phyloP scores from a whole-genome alignment of 2,329 filamentous ascomycete species.

The Stagonosporopsis cucurbitacearum region DNA sequence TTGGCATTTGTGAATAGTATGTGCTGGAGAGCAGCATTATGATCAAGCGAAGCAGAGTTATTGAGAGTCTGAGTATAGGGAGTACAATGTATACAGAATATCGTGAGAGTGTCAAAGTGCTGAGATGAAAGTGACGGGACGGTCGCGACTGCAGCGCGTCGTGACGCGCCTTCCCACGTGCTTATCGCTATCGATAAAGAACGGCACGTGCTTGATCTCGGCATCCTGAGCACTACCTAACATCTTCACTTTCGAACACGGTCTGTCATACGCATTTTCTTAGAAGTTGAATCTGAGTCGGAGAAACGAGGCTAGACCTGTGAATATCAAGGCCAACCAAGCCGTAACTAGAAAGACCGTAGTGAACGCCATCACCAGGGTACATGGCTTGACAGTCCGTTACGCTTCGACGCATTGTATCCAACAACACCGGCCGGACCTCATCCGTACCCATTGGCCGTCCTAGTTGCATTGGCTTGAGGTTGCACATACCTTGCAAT shows the following conservation, averaged over 20 bases:
- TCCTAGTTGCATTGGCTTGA: background rate
- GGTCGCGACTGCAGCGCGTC: slow-evolving; percentile 18
- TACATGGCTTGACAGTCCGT: background rate
- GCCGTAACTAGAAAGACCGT: background rate
- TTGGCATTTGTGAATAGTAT: slow-evolving; percentile 28
- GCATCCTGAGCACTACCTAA: background rate
- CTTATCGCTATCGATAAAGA: slow-evolving; percentile 17
- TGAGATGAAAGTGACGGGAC: slow-evolving; percentile 7
- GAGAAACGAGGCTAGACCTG: background rate
- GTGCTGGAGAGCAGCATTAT: slow-evolving; percentile 41
- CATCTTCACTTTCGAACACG: background rate
- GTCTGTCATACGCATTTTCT: background rate
- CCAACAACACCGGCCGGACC: background rate
- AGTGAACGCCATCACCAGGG: background rate
- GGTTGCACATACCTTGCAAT: too few relatives aligned
- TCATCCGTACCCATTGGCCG: background rate
- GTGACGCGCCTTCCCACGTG: slow-evolving; percentile 13
- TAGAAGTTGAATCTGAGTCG: background rate
- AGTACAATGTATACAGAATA: background rate
- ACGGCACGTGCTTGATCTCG: slow-evolving; percentile 8
- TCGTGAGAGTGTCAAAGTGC: background rate
- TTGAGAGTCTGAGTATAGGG: background rate
- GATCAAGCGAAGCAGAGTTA: background rate
- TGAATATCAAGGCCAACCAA: background rate
- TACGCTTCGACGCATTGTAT: background rate